Base-by-base conservation (phyloP, 83 land plant species). In the Isoetes engelmannii region DNA sequence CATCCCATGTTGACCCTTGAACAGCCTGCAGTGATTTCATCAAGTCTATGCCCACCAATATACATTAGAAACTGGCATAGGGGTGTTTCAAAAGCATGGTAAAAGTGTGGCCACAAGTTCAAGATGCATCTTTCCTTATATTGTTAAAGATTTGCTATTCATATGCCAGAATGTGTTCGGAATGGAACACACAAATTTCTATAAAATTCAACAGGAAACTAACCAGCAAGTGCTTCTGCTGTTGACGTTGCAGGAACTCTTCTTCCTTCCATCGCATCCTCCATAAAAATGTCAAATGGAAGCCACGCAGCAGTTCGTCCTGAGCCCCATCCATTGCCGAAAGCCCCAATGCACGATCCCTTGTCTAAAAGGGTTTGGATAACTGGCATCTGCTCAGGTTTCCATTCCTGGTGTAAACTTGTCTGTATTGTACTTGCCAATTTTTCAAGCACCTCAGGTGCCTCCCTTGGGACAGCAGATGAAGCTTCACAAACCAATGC, bases 1-100 rank as follows among this genome's bases (percentile, higher is more conserved):
- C 89, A 75, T 88, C 85, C 96, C 96, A 90, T 65, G 80, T 80
- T 17, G 87, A 85, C 47, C 75, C 77, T 42, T 88, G 87, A n/a
- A 81, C 65, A 8, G 82, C 83, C 69, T 85, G 85, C 44, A 88
- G 79, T 17, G 96, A 78, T 48, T 68, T 78, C 10, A 79, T 84
- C 61, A 77, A 67, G 62, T 80, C 96, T 90, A 87, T 71, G 77
- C 47, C 44, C 65, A 73, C 59, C 47, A 73, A 42, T 45, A 17
- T 17, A 47, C 62, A 12, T 18, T 2, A 28, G 37, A 28, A 28
- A 28, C 37, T 28, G 37, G 2, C 37, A 28, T 28, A 28, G 2
- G 37, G 37, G 37, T 28, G 37, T 28, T 28, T 28, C 37, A 28
- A 28, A 28, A 59, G 2, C 17, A 51, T 12, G 17, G 55, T 51